These are phyloP conservation scores for Sonneratia caseolaris DNA, from an alignment of 345 rosid genomes.

Conservation along the genomic window DNA sequence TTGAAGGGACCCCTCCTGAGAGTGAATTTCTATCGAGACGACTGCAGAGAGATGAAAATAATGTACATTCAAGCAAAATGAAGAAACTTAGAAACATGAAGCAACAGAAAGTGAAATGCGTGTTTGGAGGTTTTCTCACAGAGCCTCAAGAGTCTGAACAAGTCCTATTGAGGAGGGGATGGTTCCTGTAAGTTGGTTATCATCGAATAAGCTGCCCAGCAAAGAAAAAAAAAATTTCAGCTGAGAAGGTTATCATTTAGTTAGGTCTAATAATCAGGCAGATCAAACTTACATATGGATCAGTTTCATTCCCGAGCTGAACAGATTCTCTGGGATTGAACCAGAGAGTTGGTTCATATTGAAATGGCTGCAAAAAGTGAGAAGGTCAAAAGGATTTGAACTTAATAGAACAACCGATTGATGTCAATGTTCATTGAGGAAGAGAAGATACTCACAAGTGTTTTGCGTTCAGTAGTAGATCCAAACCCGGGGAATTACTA, in stretches of 20 bases:
- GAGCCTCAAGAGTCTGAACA: slow-evolving; percentile 84
- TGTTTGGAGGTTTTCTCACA: slow-evolving; percentile 47
- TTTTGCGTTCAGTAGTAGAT: slow-evolving; percentile 65
- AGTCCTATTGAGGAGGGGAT: slow-evolving; percentile 66
- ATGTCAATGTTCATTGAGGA: neutral
- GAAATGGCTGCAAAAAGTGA: slow-evolving; percentile 64
- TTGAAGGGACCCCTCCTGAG: slow-evolving; percentile 54
- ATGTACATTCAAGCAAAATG: neutral
- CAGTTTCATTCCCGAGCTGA: slow-evolving; percentile 65
- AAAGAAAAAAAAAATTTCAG: slow-evolving; percentile 2
- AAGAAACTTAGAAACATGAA: neutral
- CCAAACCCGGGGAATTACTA: slow-evolving; percentile 53
- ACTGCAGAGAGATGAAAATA: slow-evolving; percentile 25
- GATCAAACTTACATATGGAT: slow-evolving; percentile 57
- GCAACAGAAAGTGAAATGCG: neutral
- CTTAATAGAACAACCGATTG: neutral
- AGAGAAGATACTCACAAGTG: slow-evolving; percentile 64
- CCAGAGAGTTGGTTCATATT: slow-evolving; percentile 93
- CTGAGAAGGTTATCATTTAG: neutral
- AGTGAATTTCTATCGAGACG: slow-evolving; percentile 84
- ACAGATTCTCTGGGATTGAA: slow-evolving; percentile 56
- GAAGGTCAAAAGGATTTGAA: neutral
- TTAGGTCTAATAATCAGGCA: neutral
- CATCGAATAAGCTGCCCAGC: slow-evolving; percentile 64
- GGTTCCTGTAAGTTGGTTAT: slow-evolving; percentile 58